Evolutionary conservation across 2,329 filamentous ascomycete species (phyloP).

Genomic region (Hypoxylon sp.): DNA sequence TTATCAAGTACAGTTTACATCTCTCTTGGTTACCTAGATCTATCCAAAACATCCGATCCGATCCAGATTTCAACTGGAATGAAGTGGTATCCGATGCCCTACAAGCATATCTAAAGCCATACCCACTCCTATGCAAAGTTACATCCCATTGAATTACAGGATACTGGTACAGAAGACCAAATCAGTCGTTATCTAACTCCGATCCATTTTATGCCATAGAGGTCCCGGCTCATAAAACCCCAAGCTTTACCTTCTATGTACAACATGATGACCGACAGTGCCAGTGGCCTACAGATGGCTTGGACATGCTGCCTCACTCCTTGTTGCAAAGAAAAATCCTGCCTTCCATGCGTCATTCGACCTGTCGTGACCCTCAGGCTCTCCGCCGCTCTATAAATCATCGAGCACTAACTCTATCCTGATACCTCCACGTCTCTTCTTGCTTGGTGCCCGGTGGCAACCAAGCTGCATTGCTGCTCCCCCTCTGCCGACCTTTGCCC

Average conservation of each 20-base stretch:
- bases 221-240: slow-evolving; percentile 34
- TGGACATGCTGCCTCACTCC: slow-evolving; percentile 32
- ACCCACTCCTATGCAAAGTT: slow-evolving; percentile 37
- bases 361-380: slow-evolving; percentile 31
- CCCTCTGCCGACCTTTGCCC: slow-evolving; percentile 59
- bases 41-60: slow-evolving; percentile 31
- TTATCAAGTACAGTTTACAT: slow-evolving; percentile 8
- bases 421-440: slow-evolving; percentile 83
- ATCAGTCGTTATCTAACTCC: slow-evolving; percentile 45
- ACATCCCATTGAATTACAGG: slow-evolving; percentile 35
- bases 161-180: slow-evolving; percentile 38
- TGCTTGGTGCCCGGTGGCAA: slow-evolving; percentile 85
- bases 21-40: slow-evolving; percentile 19
- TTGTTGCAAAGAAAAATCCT: slow-evolving; percentile 35
- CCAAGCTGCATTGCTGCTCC: slow-evolving; percentile 70
- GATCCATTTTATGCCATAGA: slow-evolving; percentile 44
- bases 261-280: slow-evolving; percentile 29
- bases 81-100: slow-evolving; percentile 35
- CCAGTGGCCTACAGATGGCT: slow-evolving; percentile 20
- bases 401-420: slow-evolving; percentile 56
- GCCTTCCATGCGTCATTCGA: slow-evolving; percentile 45
- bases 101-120: slow-evolving; percentile 27
- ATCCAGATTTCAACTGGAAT: slow-evolving; percentile 31
- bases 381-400: slow-evolving; percentile 17
- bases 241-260: slow-evolving; percentile 40